Evolutionary conservation across 148 eudicot species (phyloP).

Genomic region (Polygonum aviculare): DNA sequence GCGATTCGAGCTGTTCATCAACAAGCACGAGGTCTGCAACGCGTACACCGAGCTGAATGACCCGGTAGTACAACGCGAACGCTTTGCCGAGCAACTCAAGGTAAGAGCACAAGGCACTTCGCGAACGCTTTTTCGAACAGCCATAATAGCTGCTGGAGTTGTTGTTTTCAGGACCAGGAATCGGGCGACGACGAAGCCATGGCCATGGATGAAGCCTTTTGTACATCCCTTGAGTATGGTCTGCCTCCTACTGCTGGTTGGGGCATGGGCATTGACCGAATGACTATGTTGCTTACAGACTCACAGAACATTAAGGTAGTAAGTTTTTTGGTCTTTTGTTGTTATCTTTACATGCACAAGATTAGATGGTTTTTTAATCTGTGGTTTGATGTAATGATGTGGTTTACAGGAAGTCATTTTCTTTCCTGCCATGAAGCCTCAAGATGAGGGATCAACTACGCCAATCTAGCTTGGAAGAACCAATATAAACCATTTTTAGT

Average conservation of each 20-base stretch:
- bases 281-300: conserved; percentile 80
- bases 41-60: conserved; percentile 94
- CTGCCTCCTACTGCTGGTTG: conserved; percentile 91
- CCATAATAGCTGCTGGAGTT: background rate
- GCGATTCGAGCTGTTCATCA: conserved; percentile 79
- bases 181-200: conserved; percentile 98
- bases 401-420: conserved; percentile 73
- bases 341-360: background rate
- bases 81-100: conserved; percentile 92
- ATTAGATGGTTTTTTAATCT: background rate
- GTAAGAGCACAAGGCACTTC: conserved; percentile 14
- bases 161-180: conserved; percentile 69
- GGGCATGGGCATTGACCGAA: conserved; percentile 89
- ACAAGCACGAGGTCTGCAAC: conserved; percentile 89
- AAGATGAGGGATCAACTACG: conserved; percentile 22
- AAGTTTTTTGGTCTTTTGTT: background rate
- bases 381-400: background rate
- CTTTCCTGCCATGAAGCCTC: conserved; percentile 95
- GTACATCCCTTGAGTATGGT: conserved; percentile 85
- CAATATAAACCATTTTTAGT: background rate
- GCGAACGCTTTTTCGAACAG: background rate
- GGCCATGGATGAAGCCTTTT: conserved; percentile 90
- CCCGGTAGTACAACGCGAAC: conserved; percentile 87
- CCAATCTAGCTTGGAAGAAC: background rate
- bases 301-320: conserved; percentile 87